A percentile compares a stretch with the other conserved stretches of the same genome.
Evolutionary conservation across 1,284 basidiomycete species (phyloP).

Genomic region (Rhodotorula sp.): DNA sequence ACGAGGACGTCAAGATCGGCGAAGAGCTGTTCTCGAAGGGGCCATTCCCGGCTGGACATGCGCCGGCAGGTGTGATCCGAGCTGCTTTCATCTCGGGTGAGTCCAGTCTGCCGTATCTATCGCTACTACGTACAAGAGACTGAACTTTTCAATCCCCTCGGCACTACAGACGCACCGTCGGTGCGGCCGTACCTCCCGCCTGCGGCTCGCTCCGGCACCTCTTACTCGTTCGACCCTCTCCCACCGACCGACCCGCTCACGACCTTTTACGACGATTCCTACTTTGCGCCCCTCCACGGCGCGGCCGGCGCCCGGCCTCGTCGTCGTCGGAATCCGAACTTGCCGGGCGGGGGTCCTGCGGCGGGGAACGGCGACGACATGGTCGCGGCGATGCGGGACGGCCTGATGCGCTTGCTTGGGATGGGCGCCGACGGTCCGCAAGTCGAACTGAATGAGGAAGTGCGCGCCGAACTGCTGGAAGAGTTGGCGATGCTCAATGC

Average conservation of each 20-base stretch:
- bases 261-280: slow-evolving; percentile 40
- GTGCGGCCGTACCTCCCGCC: slow-evolving; percentile 42
- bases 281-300: slow-evolving; percentile 36
- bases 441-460: slow-evolving; percentile 29
- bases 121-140: neutral
- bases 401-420: slow-evolving; percentile 33
- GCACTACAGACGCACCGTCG: slow-evolving; percentile 31
- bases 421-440: slow-evolving; percentile 26
- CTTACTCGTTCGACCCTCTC: slow-evolving; percentile 43
- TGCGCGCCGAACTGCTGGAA: slow-evolving; percentile 34
- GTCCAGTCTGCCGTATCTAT: neutral
- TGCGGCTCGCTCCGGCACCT: slow-evolving; percentile 17
- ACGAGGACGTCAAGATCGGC: slow-evolving; percentile 38
- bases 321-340: slow-evolving; percentile 4
- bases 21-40: slow-evolving; percentile 28
- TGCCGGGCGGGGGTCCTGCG: neutral
- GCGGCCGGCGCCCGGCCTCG: neutral
- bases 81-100: slow-evolving; percentile 38
- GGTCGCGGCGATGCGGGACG: slow-evolving; percentile 25
- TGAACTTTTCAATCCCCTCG: neutral
- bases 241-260: slow-evolving; percentile 31
- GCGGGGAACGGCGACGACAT: slow-evolving; percentile 4
- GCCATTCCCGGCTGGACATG: slow-evolving; percentile 33
- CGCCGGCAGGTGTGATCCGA: slow-evolving; percentile 40
- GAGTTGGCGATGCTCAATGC: slow-evolving; percentile 34